Conservation (phyloP, 495 filamentous ascomycete species). For the Penicillium mononematosum region DNA sequence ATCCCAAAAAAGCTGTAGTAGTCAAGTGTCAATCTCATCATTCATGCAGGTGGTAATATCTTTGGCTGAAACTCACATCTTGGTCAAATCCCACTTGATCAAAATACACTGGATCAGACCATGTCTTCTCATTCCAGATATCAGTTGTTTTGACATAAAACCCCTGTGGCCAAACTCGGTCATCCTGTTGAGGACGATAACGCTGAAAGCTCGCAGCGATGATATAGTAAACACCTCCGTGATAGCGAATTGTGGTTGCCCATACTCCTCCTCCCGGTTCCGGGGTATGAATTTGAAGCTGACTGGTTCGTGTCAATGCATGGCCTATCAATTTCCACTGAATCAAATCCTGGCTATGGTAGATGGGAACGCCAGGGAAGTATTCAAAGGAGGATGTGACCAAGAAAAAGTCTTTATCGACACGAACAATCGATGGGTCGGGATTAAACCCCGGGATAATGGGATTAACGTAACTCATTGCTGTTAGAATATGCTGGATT, state of each 20-base stretch:
- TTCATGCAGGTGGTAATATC: neutral
- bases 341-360: conserved; percentile 47
- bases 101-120: conserved; percentile 52
- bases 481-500: conserved; percentile 11
- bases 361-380: conserved; percentile 49
- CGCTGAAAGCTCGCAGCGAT: conserved; percentile 42
- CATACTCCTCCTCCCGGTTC: conserved; percentile 51
- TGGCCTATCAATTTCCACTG: conserved; percentile 51
- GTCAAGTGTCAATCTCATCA: neutral
- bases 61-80: conserved; percentile 34
- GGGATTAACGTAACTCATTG: conserved; percentile 29
- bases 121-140: conserved; percentile 47
- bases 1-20: conserved; percentile 41
- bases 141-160: conserved; percentile 49
- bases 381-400: conserved; percentile 50
- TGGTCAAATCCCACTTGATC: conserved; percentile 50
- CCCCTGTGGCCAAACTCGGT: conserved; percentile 46
- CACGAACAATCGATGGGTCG: conserved; percentile 43
- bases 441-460: conserved; percentile 46
- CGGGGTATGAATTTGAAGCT: conserved; percentile 60
- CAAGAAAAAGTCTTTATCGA: conserved; percentile 41
- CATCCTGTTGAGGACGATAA: conserved; percentile 44
- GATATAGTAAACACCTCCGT: conserved; percentile 40
- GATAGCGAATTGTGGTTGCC: conserved; percentile 44
- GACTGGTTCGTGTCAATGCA: conserved; percentile 56